These are phyloP conservation scores for Zymoseptoria ardabiliae DNA, from an alignment of 2,329 filamentous ascomycete genomes.

Conservation along the genomic window DNA sequence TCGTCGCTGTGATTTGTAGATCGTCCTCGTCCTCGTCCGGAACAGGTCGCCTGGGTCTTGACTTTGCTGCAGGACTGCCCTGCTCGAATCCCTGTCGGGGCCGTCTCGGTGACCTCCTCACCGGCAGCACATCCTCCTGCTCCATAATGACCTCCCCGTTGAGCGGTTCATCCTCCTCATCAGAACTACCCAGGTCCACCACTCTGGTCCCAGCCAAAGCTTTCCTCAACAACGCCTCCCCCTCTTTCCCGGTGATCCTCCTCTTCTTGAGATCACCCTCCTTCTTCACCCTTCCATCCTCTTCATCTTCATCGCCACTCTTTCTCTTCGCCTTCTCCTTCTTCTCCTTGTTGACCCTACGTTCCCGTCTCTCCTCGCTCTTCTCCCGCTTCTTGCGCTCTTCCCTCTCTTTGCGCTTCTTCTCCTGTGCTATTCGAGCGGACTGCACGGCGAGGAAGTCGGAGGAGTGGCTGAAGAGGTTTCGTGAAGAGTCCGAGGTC, in stretches of 20 bases:
- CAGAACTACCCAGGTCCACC: conserved; percentile 5
- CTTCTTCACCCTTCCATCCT: conserved; percentile 2
- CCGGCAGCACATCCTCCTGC: conserved; percentile 2
- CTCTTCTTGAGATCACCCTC: conserved; percentile 19
- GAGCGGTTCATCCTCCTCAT: conserved; percentile 10
- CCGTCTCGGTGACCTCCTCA: conserved; percentile 9
- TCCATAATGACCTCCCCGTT: neutral
- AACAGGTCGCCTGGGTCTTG: conserved; percentile 5
- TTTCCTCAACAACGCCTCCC: conserved; percentile 15
- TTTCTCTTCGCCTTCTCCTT: conserved; percentile 20
- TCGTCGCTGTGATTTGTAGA: conserved; percentile 4
- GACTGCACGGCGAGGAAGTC: conserved; percentile 29
- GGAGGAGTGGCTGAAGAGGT: conserved; percentile 40
- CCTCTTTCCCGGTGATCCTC: conserved; percentile 23
- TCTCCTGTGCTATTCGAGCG: conserved; percentile 12
- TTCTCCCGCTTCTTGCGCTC: conserved; percentile 22
- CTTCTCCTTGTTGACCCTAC: conserved; percentile 25
- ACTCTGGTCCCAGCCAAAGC: conserved; percentile 10
- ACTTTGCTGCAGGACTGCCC: neutral
- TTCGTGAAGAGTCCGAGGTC: conserved; percentile 7
- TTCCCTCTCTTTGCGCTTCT: conserved; percentile 26
- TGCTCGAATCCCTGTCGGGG: conserved; percentile 6
- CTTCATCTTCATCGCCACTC: conserved; percentile 17
- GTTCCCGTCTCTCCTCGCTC: conserved; percentile 17
- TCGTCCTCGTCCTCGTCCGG: conserved; percentile 17